Evolutionary conservation across 441 rosid species (phyloP).

Genomic region (Corymbia calophylla): DNA sequence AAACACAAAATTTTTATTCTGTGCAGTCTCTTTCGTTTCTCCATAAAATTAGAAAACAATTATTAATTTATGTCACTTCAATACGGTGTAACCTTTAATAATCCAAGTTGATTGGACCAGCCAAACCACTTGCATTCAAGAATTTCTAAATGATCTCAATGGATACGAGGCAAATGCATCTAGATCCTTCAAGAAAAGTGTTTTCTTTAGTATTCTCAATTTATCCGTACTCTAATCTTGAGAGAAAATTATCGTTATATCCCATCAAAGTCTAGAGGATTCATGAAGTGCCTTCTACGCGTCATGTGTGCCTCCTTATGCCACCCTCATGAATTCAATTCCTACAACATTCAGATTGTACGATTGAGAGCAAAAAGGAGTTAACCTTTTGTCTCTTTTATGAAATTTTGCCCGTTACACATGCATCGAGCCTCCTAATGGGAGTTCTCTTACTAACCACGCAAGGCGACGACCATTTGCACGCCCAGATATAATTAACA

Average conservation of each 20-base stretch:
- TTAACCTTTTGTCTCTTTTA: neutral
- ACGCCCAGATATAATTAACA: neutral
- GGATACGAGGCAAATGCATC: neutral
- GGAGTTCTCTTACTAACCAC: neutral
- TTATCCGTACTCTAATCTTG: rapidly evolving
- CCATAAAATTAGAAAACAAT: neutral
- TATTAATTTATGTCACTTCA: neutral
- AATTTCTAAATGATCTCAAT: no score
- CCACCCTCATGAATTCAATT: slow-evolving; percentile 43
- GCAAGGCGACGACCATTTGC: neutral
- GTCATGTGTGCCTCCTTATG: slow-evolving; percentile 44
- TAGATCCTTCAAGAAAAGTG: no score
- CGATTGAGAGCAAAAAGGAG: neutral
- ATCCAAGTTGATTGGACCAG: no score
- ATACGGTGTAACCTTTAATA: no score
- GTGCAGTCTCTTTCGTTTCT: neutral
- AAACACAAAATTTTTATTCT: neutral
- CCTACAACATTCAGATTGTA: slow-evolving; percentile 20
- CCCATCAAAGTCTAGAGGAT: neutral
- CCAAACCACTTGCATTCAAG: no score
- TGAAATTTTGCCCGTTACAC: neutral
- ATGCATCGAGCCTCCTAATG: neutral
- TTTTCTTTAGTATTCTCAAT: no score
- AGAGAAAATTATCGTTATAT: rapidly evolving
- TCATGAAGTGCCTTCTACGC: neutral